Evolutionary conservation across 2,329 filamentous ascomycete species (phyloP), one percentile per base, ranked within the genome.

Genomic region (Aspergillus novoparasiticus): DNA sequence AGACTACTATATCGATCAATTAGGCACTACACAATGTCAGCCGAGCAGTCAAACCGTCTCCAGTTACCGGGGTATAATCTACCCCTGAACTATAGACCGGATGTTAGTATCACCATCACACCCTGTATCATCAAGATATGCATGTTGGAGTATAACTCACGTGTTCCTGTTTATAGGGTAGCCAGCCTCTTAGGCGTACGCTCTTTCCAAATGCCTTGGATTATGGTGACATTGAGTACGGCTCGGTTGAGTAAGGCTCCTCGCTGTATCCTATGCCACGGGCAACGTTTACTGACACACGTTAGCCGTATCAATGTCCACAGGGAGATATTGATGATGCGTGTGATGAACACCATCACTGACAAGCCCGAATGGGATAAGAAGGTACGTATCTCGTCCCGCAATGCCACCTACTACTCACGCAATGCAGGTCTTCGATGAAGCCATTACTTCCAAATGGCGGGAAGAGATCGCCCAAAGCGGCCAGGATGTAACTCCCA

Each of bases 291-390:
- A 36, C 16, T 57, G 26, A 58, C 45, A 9, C 8, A 6, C 34
- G 3, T n/a, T 53, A 62, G 61, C 51, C 59, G 55, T 11, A 6
- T 61, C 34, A 58, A 51, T n/a, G 58, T 76, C 1, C 68, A 73
- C 59, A 72, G 76, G 16, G 80, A 82, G 65, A 59, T 78, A 11
- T 61, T 72, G 10, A 82, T 82, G 78, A 73, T 83, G 67, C 68
- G 67, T 23, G 63, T 80, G 23, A 80, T 83, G 74, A 74, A 81
- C 41, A 59, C 66, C 3, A 75, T 83, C 28, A 81, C 79, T 0
- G 80, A 83, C 46, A 82, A 82, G 59, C 69, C 69, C 0, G 68
- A 77, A 1, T 83, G 81, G 81, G 65, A 80, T 0, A 62, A 64
- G 23, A 82, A 83, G 63, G 73, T 82, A 45, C 3, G 41, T 21